Evolutionary conservation across 2,329 filamentous ascomycete genomes (phyloP), one percentile per base, ranked within the genome.

Genomic region (Trichophyton benhamiae): DNA sequence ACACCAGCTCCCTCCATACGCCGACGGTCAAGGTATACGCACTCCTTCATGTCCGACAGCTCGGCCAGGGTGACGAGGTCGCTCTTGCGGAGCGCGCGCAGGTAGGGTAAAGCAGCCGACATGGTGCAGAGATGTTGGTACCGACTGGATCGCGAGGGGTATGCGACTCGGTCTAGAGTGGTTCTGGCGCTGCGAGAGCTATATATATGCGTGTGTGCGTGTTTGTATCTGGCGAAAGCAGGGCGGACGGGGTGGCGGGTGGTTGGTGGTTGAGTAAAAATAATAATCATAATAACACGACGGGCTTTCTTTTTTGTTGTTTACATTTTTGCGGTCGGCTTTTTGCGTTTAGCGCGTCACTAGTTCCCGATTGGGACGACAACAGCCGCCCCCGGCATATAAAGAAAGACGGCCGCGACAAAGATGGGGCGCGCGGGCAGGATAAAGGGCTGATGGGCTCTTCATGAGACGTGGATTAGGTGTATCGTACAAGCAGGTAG

Each of bases 1-100:
- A 59, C 58, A 20, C 9, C n/a, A 6, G 13, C 46, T 38, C 33
- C 11, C 17, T 36, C 64, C 64, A 61, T 57, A 22, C 15, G 38
- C 36, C 5, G n/a, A 46, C 33, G 11, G 41, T 5, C 30, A 48
- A 8, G 38, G 9, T 58, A 59, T 60, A 82, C 85, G 70, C 83
- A 95, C 90, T 88, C 82, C 71, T 83, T 80, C 60, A 92, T 78
- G 62, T 87, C 87, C 64, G 88, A 81, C 55, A 80, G 77, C 66
- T 88, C 83, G 63, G 89, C 89, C 64, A 95, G 80, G 65, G 88
- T 86, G 68, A 84, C 74, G 61, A 96, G 82, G 66, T 92, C 89
- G 68, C 80, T 81, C 81, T 95, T 95, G 78, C 88, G 87, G 81
- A 94, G 88, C 73, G 82, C 82, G 74, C 86, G 83, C 72, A 96